Evolutionary conservation across 352 stramenopile species (phyloP), one percentile per base, ranked within the genome.

Genomic region (Globisporangium carolinianum): DNA sequence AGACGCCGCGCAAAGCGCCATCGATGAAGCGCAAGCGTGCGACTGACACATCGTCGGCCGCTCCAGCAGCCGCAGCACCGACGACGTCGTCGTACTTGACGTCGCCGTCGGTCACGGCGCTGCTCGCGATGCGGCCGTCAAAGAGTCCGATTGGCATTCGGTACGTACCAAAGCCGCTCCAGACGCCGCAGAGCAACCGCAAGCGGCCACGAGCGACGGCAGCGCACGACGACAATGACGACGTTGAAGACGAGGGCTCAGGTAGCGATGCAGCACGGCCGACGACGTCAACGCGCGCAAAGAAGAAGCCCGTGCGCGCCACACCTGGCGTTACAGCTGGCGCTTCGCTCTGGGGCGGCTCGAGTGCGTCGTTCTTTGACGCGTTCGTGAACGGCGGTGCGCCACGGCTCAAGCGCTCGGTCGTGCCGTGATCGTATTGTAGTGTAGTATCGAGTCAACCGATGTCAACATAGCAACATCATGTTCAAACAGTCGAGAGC

Each of bases 351-450:
- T 71, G 60, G 58, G 61, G 66, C 24, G 63, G 51, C 17, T 61
- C 60, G 3, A 63, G 65, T 0, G 35, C 60, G 18, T 76, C 71
- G 6, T 79, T 76, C 49, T 91, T 91, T 52, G 81, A 91, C 48
- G 74, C 74, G n/a, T 91, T 91, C 67, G 76, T 89, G 46, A 89
- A 87, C 55, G 80, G 66, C 6, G 63, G 57, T 1, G 83, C 86
- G 55, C 78, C 76, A 15, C 69, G 77, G 18, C 62, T 89, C 17
- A 91, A 87, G 65, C 67, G 54, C 32, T 57, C 54, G 2, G 54
- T 35, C 6, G 42, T 58, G 6, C 48, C 54, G 1, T 68, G 56
- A 68, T 18, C 18, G 12, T 11, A 10, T 41, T 35, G 35, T 3
- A 38, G 36, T 38, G 12, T 15, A 60, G 51, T 32, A 32, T 60